Conservation (phyloP, 768 basidiomycete genomes). For the Arthromyces matolae region DNA sequence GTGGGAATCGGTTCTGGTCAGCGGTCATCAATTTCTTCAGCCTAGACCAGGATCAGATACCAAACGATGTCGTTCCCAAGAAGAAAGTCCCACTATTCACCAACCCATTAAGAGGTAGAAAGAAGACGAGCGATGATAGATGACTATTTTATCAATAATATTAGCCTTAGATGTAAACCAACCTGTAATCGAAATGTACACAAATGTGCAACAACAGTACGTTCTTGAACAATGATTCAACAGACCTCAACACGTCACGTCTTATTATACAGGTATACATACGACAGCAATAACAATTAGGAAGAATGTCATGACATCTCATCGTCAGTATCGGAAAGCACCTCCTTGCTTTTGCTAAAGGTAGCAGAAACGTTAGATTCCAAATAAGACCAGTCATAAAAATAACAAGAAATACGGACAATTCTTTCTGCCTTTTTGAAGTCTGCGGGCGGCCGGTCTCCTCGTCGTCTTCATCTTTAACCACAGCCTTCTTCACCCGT, state of each 20-base stretch:
- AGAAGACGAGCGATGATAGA: no score
- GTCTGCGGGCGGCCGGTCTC: constrained; percentile 32
- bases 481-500: constrained; percentile 65
- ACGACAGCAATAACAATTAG: not conserved
- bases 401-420: constrained; percentile 42
- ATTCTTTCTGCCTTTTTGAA: constrained; percentile 79
- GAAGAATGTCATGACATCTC: constrained; percentile 53
- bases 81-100: constrained; percentile 7
- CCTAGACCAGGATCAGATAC: constrained; percentile 38
- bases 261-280: constrained; percentile 9
- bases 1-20: constrained; percentile 71
- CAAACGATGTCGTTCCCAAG: not conserved
- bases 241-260: not conserved
- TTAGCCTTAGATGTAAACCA: no score
- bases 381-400: constrained; percentile 7
- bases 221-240: no score
- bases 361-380: constrained; percentile 1
- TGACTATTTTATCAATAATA: no score
- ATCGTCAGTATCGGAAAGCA: constrained; percentile 85
- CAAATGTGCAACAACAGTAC: no score
- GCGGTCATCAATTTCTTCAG: constrained; percentile 63
- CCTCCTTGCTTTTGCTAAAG: constrained; percentile 82
- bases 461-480: constrained; percentile 69
- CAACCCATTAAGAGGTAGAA: no score
- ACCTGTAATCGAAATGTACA: no score